phyloP scores from a whole-genome alignment of 306 rosid genomes.

The Vigna radiata region DNA sequence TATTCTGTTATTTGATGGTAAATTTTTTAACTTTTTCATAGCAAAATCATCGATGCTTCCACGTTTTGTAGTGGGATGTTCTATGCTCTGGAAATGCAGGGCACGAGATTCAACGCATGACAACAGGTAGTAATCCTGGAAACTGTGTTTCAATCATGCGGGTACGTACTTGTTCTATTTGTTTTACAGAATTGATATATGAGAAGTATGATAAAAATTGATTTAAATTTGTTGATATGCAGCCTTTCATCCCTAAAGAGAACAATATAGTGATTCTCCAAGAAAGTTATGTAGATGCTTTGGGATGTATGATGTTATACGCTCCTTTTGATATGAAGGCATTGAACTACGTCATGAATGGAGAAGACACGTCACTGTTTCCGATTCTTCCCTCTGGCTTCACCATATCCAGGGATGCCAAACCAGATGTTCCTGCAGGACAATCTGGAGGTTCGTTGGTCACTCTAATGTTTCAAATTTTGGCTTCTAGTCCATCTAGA shows the following conservation, averaged over 20 bases:
- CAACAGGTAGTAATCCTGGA: slow-evolving; percentile 54
- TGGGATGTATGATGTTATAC: slow-evolving; percentile 58
- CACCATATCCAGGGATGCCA: slow-evolving; percentile 58
- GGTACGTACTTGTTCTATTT: slow-evolving; percentile 51
- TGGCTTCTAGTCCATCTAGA: slow-evolving; percentile 30
- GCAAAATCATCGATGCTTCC: not conserved
- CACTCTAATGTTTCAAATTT: slow-evolving; percentile 59
- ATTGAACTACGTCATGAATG: slow-evolving; percentile 38
- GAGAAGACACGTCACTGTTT: slow-evolving; percentile 55
- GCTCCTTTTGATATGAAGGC: slow-evolving; percentile 55
- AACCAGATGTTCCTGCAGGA: not conserved
- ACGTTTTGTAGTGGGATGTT: slow-evolving; percentile 65
- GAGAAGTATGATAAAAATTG: not conserved
- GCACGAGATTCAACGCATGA: slow-evolving; percentile 53
- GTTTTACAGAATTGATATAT: too few species aligned
- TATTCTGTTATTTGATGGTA: not conserved
- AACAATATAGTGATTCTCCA: slow-evolving; percentile 56
- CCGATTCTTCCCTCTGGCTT: slow-evolving; percentile 75
- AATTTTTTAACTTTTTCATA: not conserved
- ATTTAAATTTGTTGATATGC: slow-evolving; percentile 4
- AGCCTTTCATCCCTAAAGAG: slow-evolving; percentile 61
- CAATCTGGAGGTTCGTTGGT: slow-evolving; percentile 56
- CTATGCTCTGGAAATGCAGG: slow-evolving; percentile 51
- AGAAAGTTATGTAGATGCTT: slow-evolving; percentile 59
- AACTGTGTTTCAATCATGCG: slow-evolving; percentile 58